These are phyloP conservation scores for Escovopsis sp. DNA, from an alignment of 2,329 filamentous ascomycete species.

Conservation along the genomic window DNA sequence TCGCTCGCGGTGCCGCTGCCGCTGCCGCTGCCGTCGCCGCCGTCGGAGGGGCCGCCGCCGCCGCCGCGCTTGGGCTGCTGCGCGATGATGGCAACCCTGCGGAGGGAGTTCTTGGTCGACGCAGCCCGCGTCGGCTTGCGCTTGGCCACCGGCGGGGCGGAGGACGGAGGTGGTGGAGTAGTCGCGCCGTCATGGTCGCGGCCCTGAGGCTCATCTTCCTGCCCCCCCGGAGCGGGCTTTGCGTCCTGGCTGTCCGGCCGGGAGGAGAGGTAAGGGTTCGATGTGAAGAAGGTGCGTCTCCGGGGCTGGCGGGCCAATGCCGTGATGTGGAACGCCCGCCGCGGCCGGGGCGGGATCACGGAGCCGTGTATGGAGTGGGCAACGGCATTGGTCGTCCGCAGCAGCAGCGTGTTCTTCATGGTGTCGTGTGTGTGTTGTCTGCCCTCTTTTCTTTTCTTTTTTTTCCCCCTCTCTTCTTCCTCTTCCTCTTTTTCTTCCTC, in stretches of 20 bases:
- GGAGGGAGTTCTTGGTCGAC: slow-evolving; percentile 56
- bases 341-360: slow-evolving; percentile 13
- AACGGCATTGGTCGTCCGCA: slow-evolving; percentile 17
- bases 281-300: slow-evolving; percentile 51
- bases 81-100: slow-evolving; percentile 75
- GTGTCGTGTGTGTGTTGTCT: slow-evolving; percentile 11
- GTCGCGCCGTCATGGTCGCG: too few relatives aligned
- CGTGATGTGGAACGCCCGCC: slow-evolving; percentile 32
- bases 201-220: too few relatives aligned
- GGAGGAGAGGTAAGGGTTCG: slow-evolving; percentile 38
- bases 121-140: slow-evolving; percentile 31
- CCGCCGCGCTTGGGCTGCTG: slow-evolving; percentile 38
- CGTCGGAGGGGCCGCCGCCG: slow-evolving; percentile 17
- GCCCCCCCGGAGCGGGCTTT: slow-evolving; percentile 8
- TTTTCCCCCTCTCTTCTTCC: neutral
- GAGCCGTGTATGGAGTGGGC: slow-evolving; percentile 17
- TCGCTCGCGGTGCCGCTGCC: slow-evolving; percentile 14
- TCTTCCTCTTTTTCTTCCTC: neutral
- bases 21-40: neutral
- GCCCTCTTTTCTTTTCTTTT: neutral
- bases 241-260: slow-evolving; percentile 18
- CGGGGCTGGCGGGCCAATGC: slow-evolving; percentile 30
- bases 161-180: too few relatives aligned
- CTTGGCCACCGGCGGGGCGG: slow-evolving; percentile 20
- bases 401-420: slow-evolving; percentile 20